Evolutionary conservation across 306 rosid genomes (phyloP), one percentile per base, ranked within the genome.

Genomic region (Prunus salicina): DNA sequence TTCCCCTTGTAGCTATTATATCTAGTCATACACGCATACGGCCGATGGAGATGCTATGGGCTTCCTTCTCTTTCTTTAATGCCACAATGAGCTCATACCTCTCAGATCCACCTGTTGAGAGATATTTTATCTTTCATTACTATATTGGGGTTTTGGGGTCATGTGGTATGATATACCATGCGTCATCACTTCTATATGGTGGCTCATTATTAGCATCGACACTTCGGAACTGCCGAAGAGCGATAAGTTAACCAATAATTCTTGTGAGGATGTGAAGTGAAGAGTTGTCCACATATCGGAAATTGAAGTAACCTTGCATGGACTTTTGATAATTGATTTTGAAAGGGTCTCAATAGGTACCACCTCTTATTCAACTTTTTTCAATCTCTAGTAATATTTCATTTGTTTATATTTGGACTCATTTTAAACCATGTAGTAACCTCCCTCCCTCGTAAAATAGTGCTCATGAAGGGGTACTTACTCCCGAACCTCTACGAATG

Each of bases 11-110:
- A 64, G 61, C 82, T n/a, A 72, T 58, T 63, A 60, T 58, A 83
- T 24, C 63, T 12, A 30, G 70, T 74, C 71, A 82, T 76, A 72
- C 78, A 78, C 64, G 50, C 19, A 50, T 4, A 6, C 43, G 43
- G 27, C 20, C 32, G 32, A 69, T 18, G 46, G 19, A 70, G 30
- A 75, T 30, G 41, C 75, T 20, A 86, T 86, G 94, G 88, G 91
- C 86, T 82, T 87, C 82, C 88, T 80, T 82, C 87, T 75, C 73
- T 27, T 38, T 79, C 67, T 74, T 87, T 77, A 81, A 67, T 87
- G 84, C 85, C 47, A 58, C 64, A 28, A 28, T 69, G 69, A 69
- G 69, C 66, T 51, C 79, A 60, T 66, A 80, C 65, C 70, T 62
- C 58, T 53, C 58, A 34, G 34, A 27, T 62, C 63, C 19, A 72